These are phyloP conservation scores for Syncephalastrum sp. DNA, from an alignment of 371 early-diverging fungal genomes.

Conservation along the genomic window DNA sequence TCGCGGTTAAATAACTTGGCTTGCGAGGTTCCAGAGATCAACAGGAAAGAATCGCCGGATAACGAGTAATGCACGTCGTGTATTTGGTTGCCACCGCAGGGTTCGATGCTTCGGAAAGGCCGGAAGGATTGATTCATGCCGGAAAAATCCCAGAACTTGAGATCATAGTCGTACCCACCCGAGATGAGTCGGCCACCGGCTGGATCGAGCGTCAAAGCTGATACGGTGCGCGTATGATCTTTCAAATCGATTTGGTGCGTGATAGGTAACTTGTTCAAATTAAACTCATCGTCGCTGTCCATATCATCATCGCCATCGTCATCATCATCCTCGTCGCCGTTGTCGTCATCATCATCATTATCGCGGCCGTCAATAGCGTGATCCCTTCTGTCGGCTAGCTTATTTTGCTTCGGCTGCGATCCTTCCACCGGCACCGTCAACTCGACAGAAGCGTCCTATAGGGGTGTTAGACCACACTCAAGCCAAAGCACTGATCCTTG, in stretches of 20 bases:
- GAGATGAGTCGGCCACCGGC: conserved; percentile 79
- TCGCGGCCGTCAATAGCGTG: conserved; percentile 2
- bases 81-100: conserved; percentile 83
- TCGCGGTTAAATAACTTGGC: conserved; percentile 81
- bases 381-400: conserved; percentile 3
- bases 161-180: conserved; percentile 79
- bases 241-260: conserved; percentile 66
- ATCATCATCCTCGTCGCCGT: conserved; percentile 28
- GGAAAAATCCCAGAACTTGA: conserved; percentile 92
- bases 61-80: conserved; percentile 79
- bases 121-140: conserved; percentile 80
- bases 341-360: conserved; percentile 20
- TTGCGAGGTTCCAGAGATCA: conserved; percentile 74
- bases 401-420: not conserved
- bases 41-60: conserved; percentile 77
- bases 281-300: conserved; percentile 20
- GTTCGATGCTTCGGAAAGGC: conserved; percentile 81
- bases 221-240: conserved; percentile 74
- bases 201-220: conserved; percentile 82
- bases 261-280: conserved; percentile 54
- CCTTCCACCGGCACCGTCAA: not conserved
- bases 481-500: not conserved
- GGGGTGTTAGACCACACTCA: not conserved
- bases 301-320: conserved; percentile 29
- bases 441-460: not conserved